These are phyloP conservation scores for Talaromyces sp. DNA, from an alignment of 2,329 filamentous ascomycete species.

Conservation along the genomic window DNA sequence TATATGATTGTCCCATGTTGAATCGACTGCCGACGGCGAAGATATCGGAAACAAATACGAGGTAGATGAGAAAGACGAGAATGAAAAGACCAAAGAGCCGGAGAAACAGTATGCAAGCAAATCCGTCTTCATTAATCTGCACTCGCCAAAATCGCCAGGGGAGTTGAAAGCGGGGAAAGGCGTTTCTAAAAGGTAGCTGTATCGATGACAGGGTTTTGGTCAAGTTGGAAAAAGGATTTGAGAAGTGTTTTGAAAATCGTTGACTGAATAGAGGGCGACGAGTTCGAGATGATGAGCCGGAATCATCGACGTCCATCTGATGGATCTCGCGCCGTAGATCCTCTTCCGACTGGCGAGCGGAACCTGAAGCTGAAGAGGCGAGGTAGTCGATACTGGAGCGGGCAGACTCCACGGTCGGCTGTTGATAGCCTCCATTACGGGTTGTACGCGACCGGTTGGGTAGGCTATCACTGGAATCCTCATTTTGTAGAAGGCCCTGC, in stretches of 20 bases:
- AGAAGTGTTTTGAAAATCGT: slow-evolving; percentile 56
- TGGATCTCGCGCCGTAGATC: slow-evolving; percentile 77
- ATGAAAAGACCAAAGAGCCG: slow-evolving; percentile 71
- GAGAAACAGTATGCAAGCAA: slow-evolving; percentile 65
- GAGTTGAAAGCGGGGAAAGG: slow-evolving; percentile 40
- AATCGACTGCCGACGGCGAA: slow-evolving; percentile 66
- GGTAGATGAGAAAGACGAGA: slow-evolving; percentile 73
- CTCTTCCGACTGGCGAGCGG: slow-evolving; percentile 53
- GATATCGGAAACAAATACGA: slow-evolving; percentile 80
- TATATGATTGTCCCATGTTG: slow-evolving; percentile 67
- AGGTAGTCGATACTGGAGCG: slow-evolving; percentile 59
- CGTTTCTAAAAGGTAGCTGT: slow-evolving; percentile 50
- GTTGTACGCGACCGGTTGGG: slow-evolving; percentile 33
- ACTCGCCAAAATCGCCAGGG: slow-evolving; percentile 33
- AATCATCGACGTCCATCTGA: slow-evolving; percentile 82
- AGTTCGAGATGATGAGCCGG: slow-evolving; percentile 34
- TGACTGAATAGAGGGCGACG: slow-evolving; percentile 42
- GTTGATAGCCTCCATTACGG: slow-evolving; percentile 60
- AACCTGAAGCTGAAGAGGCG: slow-evolving; percentile 53
- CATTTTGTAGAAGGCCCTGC: slow-evolving; percentile 67
- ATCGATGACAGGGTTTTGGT: slow-evolving; percentile 57
- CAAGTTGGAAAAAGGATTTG: slow-evolving; percentile 55
- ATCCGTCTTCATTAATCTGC: slow-evolving; percentile 43
- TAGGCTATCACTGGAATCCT: slow-evolving; percentile 33
- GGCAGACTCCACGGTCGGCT: slow-evolving; percentile 79